A percentile compares a stretch with the other conserved stretches of the same genome.
Evolutionary conservation across 352 stramenopile genomes (phyloP).

Genomic region (Pythium coloratum): DNA sequence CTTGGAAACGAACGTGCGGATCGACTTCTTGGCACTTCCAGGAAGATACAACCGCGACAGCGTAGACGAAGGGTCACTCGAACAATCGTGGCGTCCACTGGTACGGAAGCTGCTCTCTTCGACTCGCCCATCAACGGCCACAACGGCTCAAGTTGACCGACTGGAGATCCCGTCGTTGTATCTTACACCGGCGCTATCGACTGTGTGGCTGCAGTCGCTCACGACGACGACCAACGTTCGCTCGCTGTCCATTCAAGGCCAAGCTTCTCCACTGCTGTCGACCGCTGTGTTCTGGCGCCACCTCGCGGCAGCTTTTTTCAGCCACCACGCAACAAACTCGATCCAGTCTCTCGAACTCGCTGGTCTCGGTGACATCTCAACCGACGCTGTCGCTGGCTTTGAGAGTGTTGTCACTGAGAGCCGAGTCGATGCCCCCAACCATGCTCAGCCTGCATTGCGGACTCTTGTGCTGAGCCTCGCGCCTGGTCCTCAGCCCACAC

Average conservation of each 20-base stretch:
- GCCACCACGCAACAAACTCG: not conserved
- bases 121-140: not conserved
- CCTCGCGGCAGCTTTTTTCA: not conserved
- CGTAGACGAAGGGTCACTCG: not conserved
- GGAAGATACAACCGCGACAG: not conserved
- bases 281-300: not conserved
- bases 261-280: not conserved
- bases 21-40: constrained; percentile 9
- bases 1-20: not conserved
- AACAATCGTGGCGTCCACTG: not conserved
- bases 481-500: not conserved
- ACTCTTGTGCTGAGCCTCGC: not conserved
- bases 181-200: not conserved
- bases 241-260: not conserved
- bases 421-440: not conserved
- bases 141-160: constrained; percentile 1
- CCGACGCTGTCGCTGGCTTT: not conserved
- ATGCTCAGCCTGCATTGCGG: not conserved
- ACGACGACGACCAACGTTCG: not conserved
- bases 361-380: not conserved
- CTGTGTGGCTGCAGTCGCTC: not conserved
- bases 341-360: not conserved
- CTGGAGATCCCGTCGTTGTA: constrained; percentile 6
- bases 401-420: not conserved
- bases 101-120: not conserved